Percentiles rank a stretch among this genome's conserved stretches.
Conservation (phyloP, 495 filamentous ascomycete genomes). For the Tirmania nivea region DNA sequence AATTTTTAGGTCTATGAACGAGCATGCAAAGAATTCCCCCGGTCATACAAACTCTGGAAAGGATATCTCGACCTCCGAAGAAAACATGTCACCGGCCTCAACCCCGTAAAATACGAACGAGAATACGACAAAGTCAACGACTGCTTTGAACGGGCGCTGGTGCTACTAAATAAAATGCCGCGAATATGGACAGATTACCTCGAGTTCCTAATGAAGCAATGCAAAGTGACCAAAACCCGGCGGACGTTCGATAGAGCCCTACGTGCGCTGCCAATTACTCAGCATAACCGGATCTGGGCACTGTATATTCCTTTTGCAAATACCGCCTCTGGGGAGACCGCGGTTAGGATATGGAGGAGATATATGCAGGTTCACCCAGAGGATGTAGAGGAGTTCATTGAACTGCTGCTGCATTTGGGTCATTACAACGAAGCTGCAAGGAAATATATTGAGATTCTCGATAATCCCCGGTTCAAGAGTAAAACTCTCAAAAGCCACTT, state of each 20-base stretch:
- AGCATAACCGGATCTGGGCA: conserved; percentile 93
- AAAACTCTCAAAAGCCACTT: conserved; percentile 89
- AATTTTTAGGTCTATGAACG: conserved; percentile 42
- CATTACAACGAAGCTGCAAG: conserved; percentile 83
- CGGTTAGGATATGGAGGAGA: conserved; percentile 77
- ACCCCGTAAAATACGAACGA: conserved; percentile 54
- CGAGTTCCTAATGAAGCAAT: conserved; percentile 71
- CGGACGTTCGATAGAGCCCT: conserved; percentile 86
- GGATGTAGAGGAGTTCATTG: conserved; percentile 84
- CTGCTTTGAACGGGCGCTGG: conserved; percentile 80
- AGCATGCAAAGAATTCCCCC: conserved; percentile 67
- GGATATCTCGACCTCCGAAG: conserved; percentile 80
- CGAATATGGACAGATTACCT: conserved; percentile 98
- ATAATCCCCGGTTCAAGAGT: conserved; percentile 78
- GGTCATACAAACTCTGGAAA: conserved; percentile 98
- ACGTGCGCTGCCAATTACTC: conserved; percentile 82
- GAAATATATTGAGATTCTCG: conserved; percentile 81
- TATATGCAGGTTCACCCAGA: conserved; percentile 98
- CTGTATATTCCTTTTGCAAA: conserved; percentile 82
- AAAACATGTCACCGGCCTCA: conserved; percentile 63
- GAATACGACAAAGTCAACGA: conserved; percentile 90
- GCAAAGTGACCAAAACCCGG: conserved; percentile 72
- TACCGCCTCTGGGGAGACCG: conserved; percentile 76
- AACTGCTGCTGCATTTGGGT: conserved; percentile 58
- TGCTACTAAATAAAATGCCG: conserved; percentile 98